Evolutionary conservation across 1,139 yeast species (phyloP), one percentile per base, ranked within the genome.

Genomic region (Debaryomyces udenii): DNA sequence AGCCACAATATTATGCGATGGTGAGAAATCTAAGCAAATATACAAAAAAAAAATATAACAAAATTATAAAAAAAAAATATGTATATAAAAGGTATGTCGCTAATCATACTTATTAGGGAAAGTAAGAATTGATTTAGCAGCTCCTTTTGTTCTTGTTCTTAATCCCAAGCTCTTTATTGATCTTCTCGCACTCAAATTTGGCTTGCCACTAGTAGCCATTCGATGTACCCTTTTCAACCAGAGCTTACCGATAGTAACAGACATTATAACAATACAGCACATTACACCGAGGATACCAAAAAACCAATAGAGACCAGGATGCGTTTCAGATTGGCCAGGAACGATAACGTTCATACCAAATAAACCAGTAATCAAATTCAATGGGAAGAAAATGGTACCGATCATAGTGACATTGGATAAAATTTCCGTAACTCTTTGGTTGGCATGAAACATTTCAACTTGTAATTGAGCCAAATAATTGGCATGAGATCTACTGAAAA

Each of bases 161-260:
- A 77, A 62, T 13, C 76, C 70, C 44, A 75, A 68, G 45, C 77
- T 74, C 43, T 63, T 68, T 37, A 77, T 68, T 6, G 78, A 71
- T 37, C 73, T 58, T 38, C 66, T 53, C 2, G 66, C 46, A 29
- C 59, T 53, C 22, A 40, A 42, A 20, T 20, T 20, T 26, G 28
- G 28, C 5, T 52, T 50, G 5, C 48, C 44, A 29, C 35, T 42
- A 6, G 54, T 40, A 5, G 43, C 31, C 3, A 45, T 39, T 16
- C 34, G 28, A 20, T 37, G 30, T 13, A 40, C 27, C 4, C 41
- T 43, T n/a, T 29, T 22, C 39, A 56, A 42, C 55, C 55, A 56
- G 24, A 38, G 24, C 27, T 43, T 49, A 7, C 50, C 59, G n/a
- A 35, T 14, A 13, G 36, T 13, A 24, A 49, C 46, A 20, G 49